These are phyloP conservation scores for Ulvella scutata DNA, from an alignment of 139 green algal species.

Conservation along the genomic window DNA sequence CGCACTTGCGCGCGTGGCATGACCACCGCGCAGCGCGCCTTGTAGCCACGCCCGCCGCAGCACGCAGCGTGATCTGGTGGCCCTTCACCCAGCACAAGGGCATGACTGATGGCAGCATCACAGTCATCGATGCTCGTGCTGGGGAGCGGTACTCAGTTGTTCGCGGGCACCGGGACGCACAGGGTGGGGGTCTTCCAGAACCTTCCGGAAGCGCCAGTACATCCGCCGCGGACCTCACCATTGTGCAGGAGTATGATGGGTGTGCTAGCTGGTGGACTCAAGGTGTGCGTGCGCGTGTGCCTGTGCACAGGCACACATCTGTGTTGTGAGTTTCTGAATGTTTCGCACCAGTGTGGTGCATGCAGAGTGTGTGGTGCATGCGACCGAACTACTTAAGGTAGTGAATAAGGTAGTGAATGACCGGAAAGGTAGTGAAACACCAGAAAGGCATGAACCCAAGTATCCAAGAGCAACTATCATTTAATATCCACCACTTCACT, in stretches of 20 bases:
- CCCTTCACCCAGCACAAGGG: slow-evolving; percentile 90
- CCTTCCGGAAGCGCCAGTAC: slow-evolving; percentile 4
- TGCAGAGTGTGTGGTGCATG: too few species aligned
- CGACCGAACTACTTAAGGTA: too few species aligned
- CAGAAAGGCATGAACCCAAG: too few species aligned
- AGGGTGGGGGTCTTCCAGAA: slow-evolving; percentile 4
- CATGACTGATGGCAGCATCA: slow-evolving; percentile 25
- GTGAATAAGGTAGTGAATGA: too few species aligned
- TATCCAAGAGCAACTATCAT: too few species aligned
- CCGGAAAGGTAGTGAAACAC: too few species aligned
- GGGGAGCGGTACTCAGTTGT: slow-evolving; percentile 63
- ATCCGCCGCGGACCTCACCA: not conserved
- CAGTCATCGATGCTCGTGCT: slow-evolving; percentile 68
- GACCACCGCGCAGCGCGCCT: slow-evolving; percentile 24
- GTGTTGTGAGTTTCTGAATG: too few species aligned
- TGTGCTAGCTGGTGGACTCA: slow-evolving; percentile 97
- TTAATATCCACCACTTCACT: too few species aligned
- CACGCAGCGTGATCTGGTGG: slow-evolving; percentile 64
- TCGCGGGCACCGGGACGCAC: too few species aligned
- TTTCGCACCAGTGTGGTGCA: too few species aligned
- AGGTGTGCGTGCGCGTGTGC: too few species aligned
- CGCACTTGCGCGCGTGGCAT: slow-evolving; percentile 22
- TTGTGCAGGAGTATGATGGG: slow-evolving; percentile 62
- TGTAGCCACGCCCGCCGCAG: slow-evolving; percentile 5
- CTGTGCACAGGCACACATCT: too few species aligned